phyloP scores from a whole-genome alignment of 2,329 filamentous ascomycete species.

The Zymoseptoria crescenta region DNA sequence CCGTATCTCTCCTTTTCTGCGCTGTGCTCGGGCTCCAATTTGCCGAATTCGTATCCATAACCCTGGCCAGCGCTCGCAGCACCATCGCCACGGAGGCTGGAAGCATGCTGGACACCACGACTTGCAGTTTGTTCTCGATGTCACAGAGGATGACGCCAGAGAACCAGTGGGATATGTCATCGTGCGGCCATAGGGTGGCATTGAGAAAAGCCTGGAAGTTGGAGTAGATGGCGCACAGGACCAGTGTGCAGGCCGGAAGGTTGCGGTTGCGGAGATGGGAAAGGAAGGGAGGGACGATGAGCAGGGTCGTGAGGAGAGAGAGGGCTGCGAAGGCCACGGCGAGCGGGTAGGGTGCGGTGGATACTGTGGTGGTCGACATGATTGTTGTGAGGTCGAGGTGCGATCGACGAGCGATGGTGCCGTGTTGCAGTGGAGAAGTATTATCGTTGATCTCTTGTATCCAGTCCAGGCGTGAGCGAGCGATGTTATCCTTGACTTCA shows the following conservation, averaged over 20 bases:
- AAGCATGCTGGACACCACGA: constrained; percentile 46
- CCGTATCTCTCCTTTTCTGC: constrained; percentile 40
- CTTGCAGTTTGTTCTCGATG: constrained; percentile 52
- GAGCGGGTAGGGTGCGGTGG: constrained; percentile 20
- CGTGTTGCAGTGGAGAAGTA: too few relatives aligned
- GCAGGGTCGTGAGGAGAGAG: constrained; percentile 42
- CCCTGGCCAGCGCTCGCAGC: constrained; percentile 51
- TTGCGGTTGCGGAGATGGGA: constrained; percentile 57
- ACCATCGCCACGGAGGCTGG: constrained; percentile 50
- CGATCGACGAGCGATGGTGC: too few relatives aligned
- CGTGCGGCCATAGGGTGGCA: constrained; percentile 55
- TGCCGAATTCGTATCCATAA: constrained; percentile 52
- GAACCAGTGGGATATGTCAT: constrained; percentile 50
- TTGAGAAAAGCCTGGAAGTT: constrained; percentile 54
- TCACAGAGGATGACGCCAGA: constrained; percentile 56
- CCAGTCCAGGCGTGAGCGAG: too few relatives aligned
- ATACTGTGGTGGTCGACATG: not conserved
- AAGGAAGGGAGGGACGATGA: constrained; percentile 50
- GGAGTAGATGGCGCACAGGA: constrained; percentile 48
- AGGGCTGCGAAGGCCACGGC: constrained; percentile 42
- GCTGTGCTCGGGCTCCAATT: constrained; percentile 43
- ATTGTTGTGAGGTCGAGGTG: not conserved
- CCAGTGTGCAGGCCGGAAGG: constrained; percentile 49
- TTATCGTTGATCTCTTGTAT: too few relatives aligned
- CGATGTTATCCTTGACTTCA: too few relatives aligned